phyloP scores from a whole-genome alignment of 2,329 filamentous ascomycete genomes.

The Harringtonia lauricola region DNA sequence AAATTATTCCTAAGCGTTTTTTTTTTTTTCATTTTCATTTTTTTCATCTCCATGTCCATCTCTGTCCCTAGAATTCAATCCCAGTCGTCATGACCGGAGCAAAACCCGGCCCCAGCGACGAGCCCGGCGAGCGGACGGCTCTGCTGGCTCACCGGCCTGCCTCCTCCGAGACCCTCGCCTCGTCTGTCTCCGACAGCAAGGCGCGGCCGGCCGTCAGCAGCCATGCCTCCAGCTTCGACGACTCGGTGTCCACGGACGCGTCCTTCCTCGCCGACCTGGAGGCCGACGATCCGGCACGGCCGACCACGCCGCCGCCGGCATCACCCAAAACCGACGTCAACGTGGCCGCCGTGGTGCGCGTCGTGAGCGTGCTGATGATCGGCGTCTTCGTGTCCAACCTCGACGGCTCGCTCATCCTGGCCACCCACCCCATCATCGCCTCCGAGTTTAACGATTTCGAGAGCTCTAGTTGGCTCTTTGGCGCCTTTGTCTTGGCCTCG shows the following conservation, averaged over 20 bases:
- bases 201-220: neutral
- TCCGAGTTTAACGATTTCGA: slow-evolving; percentile 48
- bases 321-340: neutral
- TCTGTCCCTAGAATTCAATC: too few species aligned
- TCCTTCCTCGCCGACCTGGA: slow-evolving; percentile 8
- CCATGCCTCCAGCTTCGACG: neutral
- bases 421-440: slow-evolving; percentile 51
- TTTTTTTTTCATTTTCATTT: too few species aligned
- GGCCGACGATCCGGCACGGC: neutral
- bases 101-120: too few species aligned
- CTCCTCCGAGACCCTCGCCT: too few species aligned
- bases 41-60: too few species aligned
- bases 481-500: slow-evolving; percentile 37
- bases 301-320: neutral
- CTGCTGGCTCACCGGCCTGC: neutral
- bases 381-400: slow-evolving; percentile 56
- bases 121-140: too few species aligned
- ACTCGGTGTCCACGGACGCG: slow-evolving; percentile 7
- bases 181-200: too few species aligned
- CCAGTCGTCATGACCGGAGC: too few species aligned
- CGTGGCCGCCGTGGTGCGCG: neutral
- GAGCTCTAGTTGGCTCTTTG: slow-evolving; percentile 47
- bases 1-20: too few species aligned
- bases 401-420: slow-evolving; percentile 54
- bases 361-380: slow-evolving; percentile 10